These are phyloP conservation scores for Aspergillus costaricaensis DNA, from an alignment of 2,329 filamentous ascomycete species.

Conservation along the genomic window DNA sequence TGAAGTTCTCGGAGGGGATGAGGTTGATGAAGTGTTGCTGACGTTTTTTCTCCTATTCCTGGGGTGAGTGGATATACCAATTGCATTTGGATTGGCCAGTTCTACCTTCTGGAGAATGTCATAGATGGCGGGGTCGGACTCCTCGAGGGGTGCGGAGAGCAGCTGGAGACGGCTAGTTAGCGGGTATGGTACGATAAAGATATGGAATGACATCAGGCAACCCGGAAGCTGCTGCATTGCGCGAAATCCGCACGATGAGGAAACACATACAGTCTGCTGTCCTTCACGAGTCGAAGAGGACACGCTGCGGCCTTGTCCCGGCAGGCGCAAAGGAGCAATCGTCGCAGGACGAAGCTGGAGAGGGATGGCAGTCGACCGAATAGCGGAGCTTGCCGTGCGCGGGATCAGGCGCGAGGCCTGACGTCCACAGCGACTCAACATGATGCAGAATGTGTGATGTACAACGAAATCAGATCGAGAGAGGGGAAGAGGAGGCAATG, in stretches of 20 bases:
- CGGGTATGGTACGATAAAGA: slow-evolving; percentile 11
- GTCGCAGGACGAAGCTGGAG: slow-evolving; percentile 23
- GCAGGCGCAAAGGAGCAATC: slow-evolving; percentile 24
- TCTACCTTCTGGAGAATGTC: slow-evolving; percentile 84
- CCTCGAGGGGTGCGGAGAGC: slow-evolving; percentile 73
- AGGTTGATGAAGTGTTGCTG: slow-evolving; percentile 99
- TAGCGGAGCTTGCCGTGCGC: slow-evolving; percentile 33
- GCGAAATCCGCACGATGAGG: background rate
- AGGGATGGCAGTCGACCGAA: slow-evolving; percentile 26
- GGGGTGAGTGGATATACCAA: slow-evolving; percentile 18
- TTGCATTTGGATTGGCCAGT: slow-evolving; percentile 1
- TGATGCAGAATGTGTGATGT: slow-evolving; percentile 30
- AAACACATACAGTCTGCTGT: slow-evolving; percentile 43
- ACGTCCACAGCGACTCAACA: slow-evolving; percentile 40
- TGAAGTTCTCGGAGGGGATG: slow-evolving; percentile 95
- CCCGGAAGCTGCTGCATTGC: background rate
- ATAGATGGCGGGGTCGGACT: slow-evolving; percentile 84
- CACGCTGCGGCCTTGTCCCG: slow-evolving; percentile 39
- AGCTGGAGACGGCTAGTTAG: slow-evolving; percentile 57
- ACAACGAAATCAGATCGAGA: background rate
- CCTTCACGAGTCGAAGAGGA: slow-evolving; percentile 42
- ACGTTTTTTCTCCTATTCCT: slow-evolving; percentile 78
- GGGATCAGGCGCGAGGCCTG: slow-evolving; percentile 36
- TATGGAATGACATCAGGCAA: slow-evolving; percentile 8
- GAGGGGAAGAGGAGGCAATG: slow-evolving; percentile 34